Percentiles rank a stretch among this genome's conserved stretches.
phyloP scores from a whole-genome alignment of 306 rosid species.

The Crotalaria pallida region DNA sequence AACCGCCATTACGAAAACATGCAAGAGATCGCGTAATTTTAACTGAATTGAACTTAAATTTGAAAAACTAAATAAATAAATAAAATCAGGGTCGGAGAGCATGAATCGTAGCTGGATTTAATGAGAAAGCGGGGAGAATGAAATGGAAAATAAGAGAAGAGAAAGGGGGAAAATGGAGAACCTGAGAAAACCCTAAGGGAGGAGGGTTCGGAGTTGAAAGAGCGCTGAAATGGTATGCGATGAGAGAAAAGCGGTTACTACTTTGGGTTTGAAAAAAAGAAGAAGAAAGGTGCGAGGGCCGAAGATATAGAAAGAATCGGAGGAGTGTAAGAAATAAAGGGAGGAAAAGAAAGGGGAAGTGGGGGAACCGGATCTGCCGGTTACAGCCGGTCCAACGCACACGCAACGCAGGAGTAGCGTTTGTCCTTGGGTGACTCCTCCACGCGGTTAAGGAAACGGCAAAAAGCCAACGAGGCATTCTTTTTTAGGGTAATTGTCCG shows the following conservation, averaged over 20 bases:
- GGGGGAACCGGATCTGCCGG: conserved; percentile 38
- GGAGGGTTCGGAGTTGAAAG: conserved; percentile 22
- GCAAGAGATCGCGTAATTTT: conserved; percentile 9
- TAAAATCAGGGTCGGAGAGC: background rate
- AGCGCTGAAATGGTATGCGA: conserved; percentile 29
- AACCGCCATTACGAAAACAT: background rate
- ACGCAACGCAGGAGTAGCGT: background rate
- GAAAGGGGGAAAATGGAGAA: conserved; percentile 12
- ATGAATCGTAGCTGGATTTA: background rate
- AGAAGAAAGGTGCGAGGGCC: background rate
- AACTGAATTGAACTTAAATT: background rate
- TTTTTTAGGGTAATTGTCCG: too few relatives aligned
- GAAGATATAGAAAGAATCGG: background rate
- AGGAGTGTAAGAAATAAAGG: background rate
- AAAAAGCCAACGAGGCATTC: background rate
- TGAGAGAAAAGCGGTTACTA: background rate
- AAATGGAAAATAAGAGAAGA: background rate
- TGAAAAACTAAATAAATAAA: background rate
- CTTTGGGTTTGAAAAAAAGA: background rate
- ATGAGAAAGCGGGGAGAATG: background rate
- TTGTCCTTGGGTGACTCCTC: background rate
- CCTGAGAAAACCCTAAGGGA: conserved; percentile 36
- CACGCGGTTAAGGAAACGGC: conserved; percentile 21
- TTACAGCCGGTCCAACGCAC: conserved; percentile 23
- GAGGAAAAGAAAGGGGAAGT: too few relatives aligned